Evolutionary conservation across 2,329 filamentous ascomycete genomes (phyloP).

Genomic region (Clathrospora elynae): DNA sequence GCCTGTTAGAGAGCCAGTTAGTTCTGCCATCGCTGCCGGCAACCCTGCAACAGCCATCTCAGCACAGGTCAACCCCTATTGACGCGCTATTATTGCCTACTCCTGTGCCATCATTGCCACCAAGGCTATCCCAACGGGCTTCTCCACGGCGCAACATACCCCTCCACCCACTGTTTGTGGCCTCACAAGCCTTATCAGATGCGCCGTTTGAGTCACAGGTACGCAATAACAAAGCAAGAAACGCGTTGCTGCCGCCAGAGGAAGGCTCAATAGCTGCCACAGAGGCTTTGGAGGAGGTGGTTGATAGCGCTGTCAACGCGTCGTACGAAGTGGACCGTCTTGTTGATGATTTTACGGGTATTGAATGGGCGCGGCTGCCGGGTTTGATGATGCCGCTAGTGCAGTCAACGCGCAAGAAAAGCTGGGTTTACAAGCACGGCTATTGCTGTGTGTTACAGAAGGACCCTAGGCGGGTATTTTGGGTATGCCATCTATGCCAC

Average conservation of each 20-base stretch:
- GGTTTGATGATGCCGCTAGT: background rate
- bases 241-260: background rate
- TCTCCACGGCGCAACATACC: too few species aligned
- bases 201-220: background rate
- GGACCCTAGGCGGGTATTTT: slow-evolving; percentile 20
- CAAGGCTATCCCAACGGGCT: too few species aligned
- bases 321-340: background rate
- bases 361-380: background rate
- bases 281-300: background rate
- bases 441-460: slow-evolving; percentile 8
- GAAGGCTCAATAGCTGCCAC: background rate
- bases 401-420: background rate
- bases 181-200: too few species aligned
- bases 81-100: too few species aligned
- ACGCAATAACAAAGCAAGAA: background rate
- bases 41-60: too few species aligned
- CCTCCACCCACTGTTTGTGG: too few species aligned
- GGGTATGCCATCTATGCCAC: background rate
- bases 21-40: too few species aligned
- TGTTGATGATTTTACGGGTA: slow-evolving; percentile 1
- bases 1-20: too few species aligned
- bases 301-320: background rate
- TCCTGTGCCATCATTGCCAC: too few species aligned
- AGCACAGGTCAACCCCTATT: too few species aligned
- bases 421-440: slow-evolving; percentile 1